Conservation (phyloP, 2,329 filamentous ascomycete genomes). For the Ophiostoma angusticollis region DNA sequence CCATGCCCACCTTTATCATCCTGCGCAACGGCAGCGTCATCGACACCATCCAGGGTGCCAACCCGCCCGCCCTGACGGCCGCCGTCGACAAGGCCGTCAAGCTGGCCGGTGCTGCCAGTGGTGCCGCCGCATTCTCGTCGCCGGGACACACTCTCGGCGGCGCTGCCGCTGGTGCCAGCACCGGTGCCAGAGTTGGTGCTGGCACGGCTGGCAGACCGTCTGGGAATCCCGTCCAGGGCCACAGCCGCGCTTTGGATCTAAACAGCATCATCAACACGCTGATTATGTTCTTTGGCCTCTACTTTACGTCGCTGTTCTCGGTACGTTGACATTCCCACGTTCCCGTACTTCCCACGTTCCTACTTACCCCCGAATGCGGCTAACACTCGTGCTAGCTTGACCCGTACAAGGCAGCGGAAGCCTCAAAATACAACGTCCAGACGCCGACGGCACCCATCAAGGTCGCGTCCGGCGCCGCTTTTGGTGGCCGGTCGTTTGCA, state of each 20-base stretch:
- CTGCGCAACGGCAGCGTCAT: constrained; percentile 63
- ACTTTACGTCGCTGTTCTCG: constrained; percentile 48
- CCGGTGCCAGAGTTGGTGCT: constrained; percentile 9
- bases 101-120: constrained; percentile 30
- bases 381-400: constrained; percentile 33
- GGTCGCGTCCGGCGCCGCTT: background rate
- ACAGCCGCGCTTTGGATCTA: constrained; percentile 21
- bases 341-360: background rate
- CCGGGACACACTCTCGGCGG: constrained; percentile 46
- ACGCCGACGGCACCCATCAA: constrained; percentile 17
- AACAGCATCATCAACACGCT: constrained; percentile 36
- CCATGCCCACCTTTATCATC: constrained; percentile 91
- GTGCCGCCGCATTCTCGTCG: constrained; percentile 38
- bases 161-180: constrained; percentile 13
- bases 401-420: constrained; percentile 47
- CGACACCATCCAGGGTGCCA: constrained; percentile 69
- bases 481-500: constrained; percentile 7
- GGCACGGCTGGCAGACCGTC: constrained; percentile 11
- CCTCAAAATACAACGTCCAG: constrained; percentile 44
- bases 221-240: constrained; percentile 9
- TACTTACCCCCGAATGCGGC: background rate
- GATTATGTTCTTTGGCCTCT: constrained; percentile 45
- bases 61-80: constrained; percentile 59
- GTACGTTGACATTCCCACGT: constrained; percentile 25
- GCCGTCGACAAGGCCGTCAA: constrained; percentile 61